Base-by-base conservation (phyloP, 139 green algal genomes). In the Picochlorum costavermella region DNA sequence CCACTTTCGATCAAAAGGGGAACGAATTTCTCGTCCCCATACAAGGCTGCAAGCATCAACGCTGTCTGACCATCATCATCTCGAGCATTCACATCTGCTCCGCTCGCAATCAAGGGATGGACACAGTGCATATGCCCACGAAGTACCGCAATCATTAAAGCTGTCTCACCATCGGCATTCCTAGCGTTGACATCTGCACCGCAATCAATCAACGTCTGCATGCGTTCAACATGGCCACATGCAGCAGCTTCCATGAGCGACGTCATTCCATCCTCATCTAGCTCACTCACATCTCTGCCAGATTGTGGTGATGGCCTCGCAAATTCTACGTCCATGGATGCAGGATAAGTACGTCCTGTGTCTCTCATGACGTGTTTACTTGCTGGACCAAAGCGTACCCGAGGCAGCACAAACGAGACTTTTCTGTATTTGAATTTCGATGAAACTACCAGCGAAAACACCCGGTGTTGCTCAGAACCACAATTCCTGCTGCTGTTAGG, bases 61-160 rank as follows among this genome's bases (percentile, higher is more conserved):
- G 50, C 50, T 30, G 50, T 59, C 17, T 30, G 25, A 13, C 50
- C 50, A 59, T 59, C 20, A 33, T 29, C 23, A 30, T 59, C 50
- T 28, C 3, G 14, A 12, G 50, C 13, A 59, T 59, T 59, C 12
- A 59, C 20, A 40, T 59, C 20, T 33, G 50, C 50, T 23, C 50
- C 50, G 33, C 12, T 1, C 10, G 2, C 0, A n/a, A 59, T n/a
- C 23, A 59, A 59, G 14, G 33, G 17, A 30, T 37, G 17, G 4
- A 40, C n/a, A n/a, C 25, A 20, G 2, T 59, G 20, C 50, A 37
- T 31, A 25, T 59, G 50, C 20, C 50, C 25, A 37, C 14, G 20
- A n/a, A 25, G 2, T 33, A 25, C 50, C 36, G 50, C 17, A 3
- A 40, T 17, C 8, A 30, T 59, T n/a, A 59, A 33, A 11, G 50